Percentiles rank a stretch among this genome's conserved stretches.
Conservation (phyloP, 2,329 filamentous ascomycete species). For the Aspergillus carbonarius region DNA sequence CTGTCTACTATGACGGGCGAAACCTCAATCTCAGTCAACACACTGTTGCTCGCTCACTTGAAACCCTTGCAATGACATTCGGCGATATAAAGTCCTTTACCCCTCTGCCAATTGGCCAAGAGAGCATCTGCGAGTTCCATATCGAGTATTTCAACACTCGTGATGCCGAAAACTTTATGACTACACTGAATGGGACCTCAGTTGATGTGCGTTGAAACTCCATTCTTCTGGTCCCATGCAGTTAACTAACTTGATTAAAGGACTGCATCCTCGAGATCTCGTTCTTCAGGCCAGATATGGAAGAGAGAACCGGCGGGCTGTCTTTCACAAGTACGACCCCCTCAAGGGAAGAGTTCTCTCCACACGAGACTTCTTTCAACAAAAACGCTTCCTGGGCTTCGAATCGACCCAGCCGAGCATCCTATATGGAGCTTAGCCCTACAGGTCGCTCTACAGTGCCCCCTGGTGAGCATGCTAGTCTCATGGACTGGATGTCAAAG, state of each 20-base stretch:
- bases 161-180: conserved; percentile 36
- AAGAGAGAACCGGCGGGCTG: conserved; percentile 13
- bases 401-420: conserved; percentile 16
- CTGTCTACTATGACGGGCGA: conserved; percentile 44
- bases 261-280: conserved; percentile 32
- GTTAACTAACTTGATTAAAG: conserved; percentile 17
- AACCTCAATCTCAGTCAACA: conserved; percentile 27
- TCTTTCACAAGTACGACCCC: conserved; percentile 16
- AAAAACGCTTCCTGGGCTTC: conserved; percentile 17
- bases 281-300: conserved; percentile 32
- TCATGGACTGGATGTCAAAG: conserved; percentile 33
- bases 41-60: conserved; percentile 50
- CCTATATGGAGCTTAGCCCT: conserved; percentile 37
- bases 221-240: not conserved
- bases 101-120: conserved; percentile 26
- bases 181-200: conserved; percentile 35
- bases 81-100: conserved; percentile 41
- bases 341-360: conserved; percentile 15
- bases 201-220: conserved; percentile 32
- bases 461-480: conserved; percentile 32
- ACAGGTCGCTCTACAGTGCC: conserved; percentile 43
- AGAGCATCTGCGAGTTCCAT: conserved; percentile 36
- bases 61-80: conserved; percentile 37
- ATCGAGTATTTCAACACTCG: conserved; percentile 43
- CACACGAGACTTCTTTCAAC: conserved; percentile 17